phyloP scores from a whole-genome alignment of 768 basidiomycete genomes.

The Antrodiella citrinella region DNA sequence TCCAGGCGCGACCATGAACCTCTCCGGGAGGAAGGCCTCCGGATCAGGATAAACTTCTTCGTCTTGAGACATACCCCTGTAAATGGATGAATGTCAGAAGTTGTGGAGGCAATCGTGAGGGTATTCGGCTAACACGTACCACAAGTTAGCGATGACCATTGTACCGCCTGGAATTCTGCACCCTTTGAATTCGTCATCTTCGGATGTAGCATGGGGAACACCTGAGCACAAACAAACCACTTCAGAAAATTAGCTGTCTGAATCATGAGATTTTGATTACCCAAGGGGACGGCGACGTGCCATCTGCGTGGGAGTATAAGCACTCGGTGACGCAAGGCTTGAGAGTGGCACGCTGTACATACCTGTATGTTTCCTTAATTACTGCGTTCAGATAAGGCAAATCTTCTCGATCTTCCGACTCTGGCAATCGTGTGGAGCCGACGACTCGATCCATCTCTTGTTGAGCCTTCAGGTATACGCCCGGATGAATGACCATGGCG shows the following conservation, averaged over 20 bases:
- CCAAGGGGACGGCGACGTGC: background rate
- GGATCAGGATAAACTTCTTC: constrained; percentile 26
- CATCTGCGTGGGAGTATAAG: background rate
- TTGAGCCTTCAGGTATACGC: background rate
- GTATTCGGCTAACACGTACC: constrained; percentile 4
- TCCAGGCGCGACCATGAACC: background rate
- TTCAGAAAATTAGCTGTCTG: background rate
- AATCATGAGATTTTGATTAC: background rate
- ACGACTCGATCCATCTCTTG: background rate
- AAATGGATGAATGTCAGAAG: background rate
- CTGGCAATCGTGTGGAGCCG: background rate
- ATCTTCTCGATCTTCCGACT: background rate
- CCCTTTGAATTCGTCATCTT: constrained; percentile 19
- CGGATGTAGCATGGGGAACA: constrained; percentile 13
- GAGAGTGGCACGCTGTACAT: background rate
- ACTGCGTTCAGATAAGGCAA: background rate
- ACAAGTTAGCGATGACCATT: constrained; percentile 15
- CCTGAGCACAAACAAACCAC: constrained; percentile 1
- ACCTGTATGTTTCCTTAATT: background rate
- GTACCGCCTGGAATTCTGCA: constrained; percentile 16
- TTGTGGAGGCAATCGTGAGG: background rate
- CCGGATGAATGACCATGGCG: background rate
- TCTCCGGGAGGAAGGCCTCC: constrained; percentile 20
- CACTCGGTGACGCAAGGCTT: background rate
- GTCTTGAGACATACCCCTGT: constrained; percentile 16